Conservation (phyloP, 2,329 filamentous ascomycete genomes). For the Fusarium oligoseptatum region DNA sequence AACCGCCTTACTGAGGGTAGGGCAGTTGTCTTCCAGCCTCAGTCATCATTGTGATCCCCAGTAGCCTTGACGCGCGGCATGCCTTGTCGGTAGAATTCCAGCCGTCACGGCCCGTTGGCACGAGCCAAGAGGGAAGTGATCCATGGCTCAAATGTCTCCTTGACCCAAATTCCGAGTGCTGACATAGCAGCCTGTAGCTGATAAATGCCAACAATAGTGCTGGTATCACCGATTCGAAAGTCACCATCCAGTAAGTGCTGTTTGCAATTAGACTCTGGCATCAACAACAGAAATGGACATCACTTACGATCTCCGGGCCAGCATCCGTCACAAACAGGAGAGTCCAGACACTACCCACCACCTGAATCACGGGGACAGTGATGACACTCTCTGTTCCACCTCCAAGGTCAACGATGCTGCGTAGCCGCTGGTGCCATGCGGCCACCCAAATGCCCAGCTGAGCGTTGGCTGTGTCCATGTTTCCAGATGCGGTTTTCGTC, state of each 20-base stretch:
- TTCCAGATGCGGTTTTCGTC: background rate
- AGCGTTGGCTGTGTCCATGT: slow-evolving; percentile 12
- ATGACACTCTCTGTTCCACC: background rate
- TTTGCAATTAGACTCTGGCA: background rate
- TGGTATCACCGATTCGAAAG: background rate
- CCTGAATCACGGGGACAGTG: slow-evolving; percentile 17
- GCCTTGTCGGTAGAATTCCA: background rate
- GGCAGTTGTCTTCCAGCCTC: background rate
- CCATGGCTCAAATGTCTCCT: background rate
- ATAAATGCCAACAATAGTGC: background rate
- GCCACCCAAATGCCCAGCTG: slow-evolving; percentile 21
- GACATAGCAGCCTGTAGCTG: background rate
- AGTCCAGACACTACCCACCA: slow-evolving; percentile 18
- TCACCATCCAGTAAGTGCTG: background rate
- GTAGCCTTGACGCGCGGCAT: background rate
- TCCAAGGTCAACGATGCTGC: slow-evolving; percentile 9
- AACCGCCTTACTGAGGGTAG: background rate
- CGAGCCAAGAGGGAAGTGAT: background rate
- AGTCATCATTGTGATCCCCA: background rate
- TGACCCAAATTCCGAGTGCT: background rate
- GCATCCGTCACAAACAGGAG: slow-evolving; percentile 23
- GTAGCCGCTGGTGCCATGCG: slow-evolving; percentile 27
- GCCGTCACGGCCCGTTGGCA: background rate
- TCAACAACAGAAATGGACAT: background rate
- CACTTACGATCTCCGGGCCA: slow-evolving; percentile 17